phyloP scores from a whole-genome alignment of 768 basidiomycete species.

The Hypholoma sublateritium region DNA sequence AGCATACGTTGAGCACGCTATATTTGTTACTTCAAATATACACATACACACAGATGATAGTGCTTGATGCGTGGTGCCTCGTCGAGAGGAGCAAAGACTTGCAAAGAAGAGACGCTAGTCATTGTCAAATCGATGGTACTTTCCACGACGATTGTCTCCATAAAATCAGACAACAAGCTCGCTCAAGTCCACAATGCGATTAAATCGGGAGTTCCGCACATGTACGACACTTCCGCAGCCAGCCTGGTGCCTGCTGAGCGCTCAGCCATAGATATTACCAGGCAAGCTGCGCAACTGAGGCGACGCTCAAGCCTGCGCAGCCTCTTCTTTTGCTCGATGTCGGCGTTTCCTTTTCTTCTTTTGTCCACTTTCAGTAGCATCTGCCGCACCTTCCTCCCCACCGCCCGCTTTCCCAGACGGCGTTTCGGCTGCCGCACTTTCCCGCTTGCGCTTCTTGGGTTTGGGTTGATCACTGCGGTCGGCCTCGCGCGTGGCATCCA shows the following conservation, averaged over 20 bases:
- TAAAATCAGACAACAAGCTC: too few relatives aligned
- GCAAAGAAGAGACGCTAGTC: too few relatives aligned
- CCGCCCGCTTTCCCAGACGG: background rate
- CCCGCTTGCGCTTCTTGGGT: conserved; percentile 44
- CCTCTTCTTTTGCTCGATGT: conserved; percentile 21
- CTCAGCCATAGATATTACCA: background rate
- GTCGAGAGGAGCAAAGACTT: background rate
- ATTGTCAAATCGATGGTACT: background rate
- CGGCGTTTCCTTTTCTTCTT: conserved; percentile 38
- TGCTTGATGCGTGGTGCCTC: too few relatives aligned
- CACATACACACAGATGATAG: too few relatives aligned
- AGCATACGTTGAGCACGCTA: background rate
- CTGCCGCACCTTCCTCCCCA: conserved; percentile 10
- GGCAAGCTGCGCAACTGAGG: background rate
- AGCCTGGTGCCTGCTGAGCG: background rate
- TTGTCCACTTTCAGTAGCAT: conserved; percentile 17
- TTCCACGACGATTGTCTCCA: too few relatives aligned
- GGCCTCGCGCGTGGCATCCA: background rate
- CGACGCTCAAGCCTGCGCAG: conserved; percentile 11
- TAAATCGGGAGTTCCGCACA: too few relatives aligned
- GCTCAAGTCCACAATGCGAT: too few relatives aligned
- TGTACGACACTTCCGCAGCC: background rate
- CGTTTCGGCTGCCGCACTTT: conserved; percentile 10
- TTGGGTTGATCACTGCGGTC: conserved; percentile 23
- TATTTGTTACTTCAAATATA: background rate